Base-by-base conservation (phyloP, 164 flowering plant genomes). In the Magnolia sinica region DNA sequence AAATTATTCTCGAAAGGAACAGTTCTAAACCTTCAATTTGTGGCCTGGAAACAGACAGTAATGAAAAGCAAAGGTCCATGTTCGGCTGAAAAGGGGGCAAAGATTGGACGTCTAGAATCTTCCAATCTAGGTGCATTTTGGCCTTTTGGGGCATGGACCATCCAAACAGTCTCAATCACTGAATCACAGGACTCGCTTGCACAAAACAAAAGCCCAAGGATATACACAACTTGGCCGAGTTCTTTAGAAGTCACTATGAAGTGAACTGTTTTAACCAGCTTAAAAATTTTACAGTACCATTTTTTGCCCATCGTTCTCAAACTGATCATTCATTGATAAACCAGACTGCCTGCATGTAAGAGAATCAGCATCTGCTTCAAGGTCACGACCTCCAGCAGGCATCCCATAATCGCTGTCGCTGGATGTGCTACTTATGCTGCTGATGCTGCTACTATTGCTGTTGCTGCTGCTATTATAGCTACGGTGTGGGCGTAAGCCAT, bases 311-410 rank as follows among this genome's bases (percentile, higher is more conserved):
- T 90, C 87, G 80, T 75, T 87, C 37, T 83, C 89, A 80, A 87
- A 76, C 73, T 88, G 94, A 76, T 88, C 92, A 75, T 79, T 81
- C 68, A 92, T 87, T 74, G 95, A 88, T 78, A 94, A 78, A 74
- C 91, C 93, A 83, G 94, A 87, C 83, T 87, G 92, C 79, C 90
- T 88, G 70, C 92, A 88, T 27, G 90, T 76, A 70, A 94, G 81
- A 65, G 99, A 96, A 87, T 96, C 98, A 79, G 99, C 98, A 89
- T 96, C 99, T 72, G 97, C 96, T 55, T 96, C 98, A 73, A 94
- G 90, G 76, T 96, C 99, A 73, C 93, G 89, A 75, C 81, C 68
- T 81, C 85, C 86, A 27, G 80, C 70, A 14, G 77, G 79, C 83
- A 84, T 84, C 80, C 81, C 87, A 82, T 73, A 78, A 83, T 91